Evolutionary conservation across 2,329 filamentous ascomycete genomes (phyloP), one percentile per base, ranked within the genome.

Genomic region (Colletotrichum tropicicola): DNA sequence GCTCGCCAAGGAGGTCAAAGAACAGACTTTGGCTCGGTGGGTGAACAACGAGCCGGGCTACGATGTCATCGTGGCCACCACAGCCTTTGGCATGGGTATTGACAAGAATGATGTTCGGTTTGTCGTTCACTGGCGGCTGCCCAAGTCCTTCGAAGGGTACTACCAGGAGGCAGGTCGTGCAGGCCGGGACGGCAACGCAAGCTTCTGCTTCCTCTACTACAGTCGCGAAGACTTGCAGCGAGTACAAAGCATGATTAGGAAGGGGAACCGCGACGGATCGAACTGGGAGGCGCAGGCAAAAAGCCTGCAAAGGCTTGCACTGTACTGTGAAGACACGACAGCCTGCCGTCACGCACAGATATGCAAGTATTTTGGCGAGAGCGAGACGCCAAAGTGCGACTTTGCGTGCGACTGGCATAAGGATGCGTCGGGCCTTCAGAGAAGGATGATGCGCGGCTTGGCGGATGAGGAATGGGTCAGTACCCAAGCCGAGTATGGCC

Each of bases 21-120:
- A 92, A 69, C 87, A 91, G 63, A 91, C 91, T 2, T 82, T 94
- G 4, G 78, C 85, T 15, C 85, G 86, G 17, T 95, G 92, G 92
- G 89, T 94, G 47, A 83, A 85, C 58, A 92, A 93, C 74, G 86
- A 88, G 57, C 83, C 86, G 25, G 91, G 91, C 1, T 97, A 96
- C 78, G 94, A 96, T 75, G 89, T 98, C 51, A 95, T 98, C 66
- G 94, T 98, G 27, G 95, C 95, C 2, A 98, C 95, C 0, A 98
- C 93, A 1, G 95, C 95, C 0, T 98, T 98, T 72, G 95, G 95
- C 3, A 98, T 98, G 95, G 95, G 95, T 25, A 98, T 98, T 68
- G 94, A 98, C 77, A 98, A 98, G 77, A 89, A 96, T 55, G 91
- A 97, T 70, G 95, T 98, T 10, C 91, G 95, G 3, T 98, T 98